Conservation (phyloP, 164 flowering plant species). For the Aristolochia contorta region DNA sequence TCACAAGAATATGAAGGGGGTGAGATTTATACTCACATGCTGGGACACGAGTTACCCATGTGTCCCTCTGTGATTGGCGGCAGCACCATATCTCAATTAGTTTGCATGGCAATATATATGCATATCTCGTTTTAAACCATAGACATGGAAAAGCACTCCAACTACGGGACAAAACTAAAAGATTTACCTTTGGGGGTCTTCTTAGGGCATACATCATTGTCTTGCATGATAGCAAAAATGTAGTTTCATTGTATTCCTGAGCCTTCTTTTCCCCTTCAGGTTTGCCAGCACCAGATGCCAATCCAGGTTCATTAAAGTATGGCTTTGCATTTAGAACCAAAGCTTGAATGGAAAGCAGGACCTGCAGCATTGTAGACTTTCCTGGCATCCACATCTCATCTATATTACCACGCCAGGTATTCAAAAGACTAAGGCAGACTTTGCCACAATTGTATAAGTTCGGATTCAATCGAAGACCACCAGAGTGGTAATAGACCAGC, state of each 20-base stretch:
- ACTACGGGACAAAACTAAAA: background rate
- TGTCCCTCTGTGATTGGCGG: too few relatives aligned
- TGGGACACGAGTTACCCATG: too few relatives aligned
- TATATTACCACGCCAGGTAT: conserved; percentile 63
- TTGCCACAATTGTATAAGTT: conserved; percentile 71
- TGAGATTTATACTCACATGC: too few relatives aligned
- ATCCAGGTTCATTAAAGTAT: conserved; percentile 83
- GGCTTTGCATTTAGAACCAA: conserved; percentile 80
- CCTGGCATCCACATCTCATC: conserved; percentile 70
- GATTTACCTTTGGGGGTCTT: conserved; percentile 68
- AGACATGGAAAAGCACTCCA: background rate
- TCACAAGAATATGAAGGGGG: too few relatives aligned
- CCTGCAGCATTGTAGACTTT: conserved; percentile 69
- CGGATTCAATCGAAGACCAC: conserved; percentile 83
- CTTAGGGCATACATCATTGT: conserved; percentile 60
- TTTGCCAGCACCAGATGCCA: conserved; percentile 26
- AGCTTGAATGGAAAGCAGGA: conserved; percentile 83
- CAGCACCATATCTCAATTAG: too few relatives aligned
- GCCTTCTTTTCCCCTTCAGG: conserved; percentile 39
- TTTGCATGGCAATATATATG: background rate
- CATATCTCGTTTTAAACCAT: background rate
- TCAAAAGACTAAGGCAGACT: conserved; percentile 92
- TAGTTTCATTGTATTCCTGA: conserved; percentile 48
- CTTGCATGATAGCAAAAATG: conserved; percentile 48
- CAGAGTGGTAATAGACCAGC: conserved; percentile 66